Evolutionary conservation across 768 basidiomycete species (phyloP).

Genomic region (Mycena rebaudengoi): DNA sequence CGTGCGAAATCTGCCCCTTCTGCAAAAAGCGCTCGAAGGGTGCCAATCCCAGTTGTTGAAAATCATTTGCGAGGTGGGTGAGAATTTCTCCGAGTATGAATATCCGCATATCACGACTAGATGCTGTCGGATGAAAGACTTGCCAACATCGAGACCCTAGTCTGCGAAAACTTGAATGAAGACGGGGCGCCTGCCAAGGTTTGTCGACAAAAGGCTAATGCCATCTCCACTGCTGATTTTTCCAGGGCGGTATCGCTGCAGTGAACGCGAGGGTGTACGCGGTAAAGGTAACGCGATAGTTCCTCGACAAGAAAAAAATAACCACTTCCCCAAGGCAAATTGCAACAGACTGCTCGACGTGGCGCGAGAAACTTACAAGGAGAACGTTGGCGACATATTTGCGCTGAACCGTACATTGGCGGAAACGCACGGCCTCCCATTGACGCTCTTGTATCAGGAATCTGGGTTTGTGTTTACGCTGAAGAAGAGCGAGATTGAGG

Average conservation of each 20-base stretch:
- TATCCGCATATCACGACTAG: conserved; percentile 39
- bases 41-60: conserved; percentile 66
- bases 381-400: conserved; percentile 90
- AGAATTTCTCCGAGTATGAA: neutral
- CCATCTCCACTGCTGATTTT: neutral
- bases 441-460: conserved; percentile 76
- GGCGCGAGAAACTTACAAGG: conserved; percentile 93
- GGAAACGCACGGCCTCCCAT: conserved; percentile 69
- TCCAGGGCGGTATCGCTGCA: conserved; percentile 73
- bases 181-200: conserved; percentile 71
- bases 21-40: conserved; percentile 69
- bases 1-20: conserved; percentile 69
- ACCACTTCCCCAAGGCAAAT: conserved; percentile 59
- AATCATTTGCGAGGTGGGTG: conserved; percentile 66
- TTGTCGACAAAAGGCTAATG: neutral
- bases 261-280: conserved; percentile 90
- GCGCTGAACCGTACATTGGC: conserved; percentile 66
- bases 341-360: conserved; percentile 89
- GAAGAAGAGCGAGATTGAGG: conserved; percentile 72
- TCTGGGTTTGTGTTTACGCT: conserved; percentile 77
- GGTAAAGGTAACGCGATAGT: conserved; percentile 62
- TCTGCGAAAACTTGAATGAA: conserved; percentile 78
- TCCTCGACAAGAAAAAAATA: neutral
- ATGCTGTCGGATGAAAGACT: conserved; percentile 82
- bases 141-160: conserved; percentile 63